Evolutionary conservation across 352 stramenopile species (phyloP).

Genomic region (Globisporangium cylindrosporum): DNA sequence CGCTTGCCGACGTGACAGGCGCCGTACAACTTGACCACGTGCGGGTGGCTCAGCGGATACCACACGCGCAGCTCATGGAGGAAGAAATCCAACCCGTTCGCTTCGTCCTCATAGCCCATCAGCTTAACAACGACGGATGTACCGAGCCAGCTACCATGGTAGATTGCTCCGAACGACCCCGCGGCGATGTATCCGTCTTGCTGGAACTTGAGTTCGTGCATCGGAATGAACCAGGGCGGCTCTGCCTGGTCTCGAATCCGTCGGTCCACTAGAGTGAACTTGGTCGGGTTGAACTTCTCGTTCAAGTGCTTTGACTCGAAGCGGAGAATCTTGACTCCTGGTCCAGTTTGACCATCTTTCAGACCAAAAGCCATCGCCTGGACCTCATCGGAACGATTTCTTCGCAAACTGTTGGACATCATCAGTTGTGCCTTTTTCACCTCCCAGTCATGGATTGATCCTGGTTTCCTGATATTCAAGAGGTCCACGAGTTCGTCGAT

Average conservation of each 20-base stretch:
- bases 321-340: slow-evolving; percentile 4
- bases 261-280: slow-evolving; percentile 9
- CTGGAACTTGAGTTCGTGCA: slow-evolving; percentile 18
- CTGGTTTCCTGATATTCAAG: neutral
- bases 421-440: neutral
- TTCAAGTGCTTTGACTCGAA: slow-evolving; percentile 13
- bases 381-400: neutral
- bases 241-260: slow-evolving; percentile 10
- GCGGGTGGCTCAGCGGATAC: slow-evolving; percentile 21
- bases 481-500: slow-evolving; percentile 14
- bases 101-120: slow-evolving; percentile 17
- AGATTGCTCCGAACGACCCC: slow-evolving; percentile 23
- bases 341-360: neutral
- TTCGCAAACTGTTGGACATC: neutral
- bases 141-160: slow-evolving; percentile 20
- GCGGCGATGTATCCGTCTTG: slow-evolving; percentile 12
- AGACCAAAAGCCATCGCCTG: neutral
- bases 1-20: slow-evolving; percentile 24
- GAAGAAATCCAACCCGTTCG: slow-evolving; percentile 12
- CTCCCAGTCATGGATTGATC: slow-evolving; percentile 12
- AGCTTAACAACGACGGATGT: slow-evolving; percentile 14
- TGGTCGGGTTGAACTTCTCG: slow-evolving; percentile 14
- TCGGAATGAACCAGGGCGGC: slow-evolving; percentile 17
- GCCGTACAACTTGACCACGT: slow-evolving; percentile 24
- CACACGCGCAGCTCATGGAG: slow-evolving; percentile 20